Evolutionary conservation across 1,284 basidiomycete species (phyloP), one percentile per base, ranked within the genome.

Genomic region (Cryptococcus maquisensis): DNA sequence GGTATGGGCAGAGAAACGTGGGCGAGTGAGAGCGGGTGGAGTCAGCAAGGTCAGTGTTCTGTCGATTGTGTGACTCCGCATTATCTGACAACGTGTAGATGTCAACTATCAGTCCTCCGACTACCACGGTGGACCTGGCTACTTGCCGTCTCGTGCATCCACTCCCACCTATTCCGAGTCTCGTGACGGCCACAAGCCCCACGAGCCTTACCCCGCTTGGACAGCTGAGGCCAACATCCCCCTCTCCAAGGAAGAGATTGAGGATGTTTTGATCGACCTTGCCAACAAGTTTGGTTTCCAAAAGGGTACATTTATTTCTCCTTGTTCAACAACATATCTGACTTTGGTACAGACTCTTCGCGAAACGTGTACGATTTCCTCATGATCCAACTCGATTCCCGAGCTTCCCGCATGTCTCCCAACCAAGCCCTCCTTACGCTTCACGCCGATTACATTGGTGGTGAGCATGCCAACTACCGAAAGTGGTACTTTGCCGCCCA

Each of bases 401-500:
- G 93, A 51, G 87, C 93, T 6, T 95, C 91, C n/a, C 86, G 96
- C 50, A 98, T 98, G 95, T 87, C 91, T 2, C 93, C 96, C 9
- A 89, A 92, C 72, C 92, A 96, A 74, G 95, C 95, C 1, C 82
- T 96, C 24, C 80, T 94, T 53, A 98, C 95, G 0, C 82, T 99
- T 7, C 95, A 99, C 72, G 94, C 95, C 58, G 95, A 98, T 76
- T 98, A 98, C 77, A 98, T 99, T 71, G 96, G 96, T 48, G 95
- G 96, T 4, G 90, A 92, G 72, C 86, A 95, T 69, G 90, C 92
- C 52, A 96, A 96, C 79, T 96, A 96, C 78, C 88, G 93, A 61
- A 95, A 94, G 77, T 98, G 96, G 95, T 99, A 99, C 80, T 99
- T 98, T 78, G 96, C 95, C 18, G 94, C 95, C 23, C 95, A 99